These are phyloP conservation scores for Colletotrichum nymphaeae DNA, from an alignment of 2,329 filamentous ascomycete genomes.

Conservation along the genomic window DNA sequence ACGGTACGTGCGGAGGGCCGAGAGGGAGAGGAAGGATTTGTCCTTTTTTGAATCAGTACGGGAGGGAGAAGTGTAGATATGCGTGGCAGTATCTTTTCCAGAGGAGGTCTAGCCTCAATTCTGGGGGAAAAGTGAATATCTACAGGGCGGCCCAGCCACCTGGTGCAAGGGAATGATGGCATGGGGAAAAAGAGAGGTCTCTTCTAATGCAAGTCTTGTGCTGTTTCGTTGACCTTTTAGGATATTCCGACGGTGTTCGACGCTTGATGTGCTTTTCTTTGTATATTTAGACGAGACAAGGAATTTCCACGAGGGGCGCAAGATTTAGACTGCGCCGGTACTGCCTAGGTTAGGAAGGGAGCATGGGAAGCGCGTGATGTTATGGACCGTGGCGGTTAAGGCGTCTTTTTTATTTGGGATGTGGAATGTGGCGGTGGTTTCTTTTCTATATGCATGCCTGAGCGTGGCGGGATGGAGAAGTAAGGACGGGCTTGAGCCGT, in stretches of 20 bases:
- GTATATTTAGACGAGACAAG: conserved; percentile 6
- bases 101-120: too few relatives aligned
- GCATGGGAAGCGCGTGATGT: not conserved
- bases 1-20: not conserved
- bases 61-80: too few relatives aligned
- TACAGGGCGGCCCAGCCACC: not conserved
- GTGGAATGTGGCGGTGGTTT: not conserved
- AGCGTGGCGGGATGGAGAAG: not conserved
- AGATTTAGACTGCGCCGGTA: not conserved
- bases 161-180: not conserved
- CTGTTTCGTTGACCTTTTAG: not conserved
- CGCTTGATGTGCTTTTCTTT: not conserved
- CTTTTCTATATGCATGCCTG: conserved; percentile 9
- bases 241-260: not conserved
- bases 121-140: not conserved
- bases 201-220: not conserved
- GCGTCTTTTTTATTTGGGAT: not conserved
- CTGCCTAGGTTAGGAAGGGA: not conserved
- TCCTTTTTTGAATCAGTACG: too few relatives aligned
- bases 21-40: not conserved
- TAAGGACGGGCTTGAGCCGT: not conserved
- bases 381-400: not conserved
- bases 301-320: not conserved
- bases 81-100: too few relatives aligned
- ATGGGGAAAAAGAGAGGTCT: not conserved